These are phyloP conservation scores for Pelargonium cotyledonis DNA, from an alignment of 441 rosid species.

Conservation along the genomic window DNA sequence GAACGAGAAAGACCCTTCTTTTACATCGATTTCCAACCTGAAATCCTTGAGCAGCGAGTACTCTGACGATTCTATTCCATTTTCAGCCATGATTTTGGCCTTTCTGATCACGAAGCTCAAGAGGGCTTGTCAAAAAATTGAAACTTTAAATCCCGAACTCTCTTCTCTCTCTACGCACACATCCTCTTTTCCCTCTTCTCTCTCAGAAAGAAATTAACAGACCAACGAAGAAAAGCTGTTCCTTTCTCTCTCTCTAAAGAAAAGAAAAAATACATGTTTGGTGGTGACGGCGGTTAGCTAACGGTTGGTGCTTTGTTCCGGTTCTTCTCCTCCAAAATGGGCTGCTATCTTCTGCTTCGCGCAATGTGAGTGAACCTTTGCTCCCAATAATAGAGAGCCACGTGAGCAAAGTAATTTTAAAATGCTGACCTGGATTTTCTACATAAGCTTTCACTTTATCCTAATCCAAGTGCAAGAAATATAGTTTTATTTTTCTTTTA, in stretches of 20 bases:
- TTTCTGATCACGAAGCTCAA: slow-evolving; percentile 8
- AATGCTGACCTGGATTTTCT: too few species aligned
- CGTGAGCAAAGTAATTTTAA: not conserved
- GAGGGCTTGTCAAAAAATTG: not conserved
- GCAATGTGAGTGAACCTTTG: too few species aligned
- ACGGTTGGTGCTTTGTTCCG: slow-evolving; percentile 2
- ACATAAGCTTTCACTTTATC: too few species aligned
- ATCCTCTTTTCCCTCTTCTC: not conserved
- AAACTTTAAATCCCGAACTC: not conserved
- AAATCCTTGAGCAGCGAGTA: slow-evolving; percentile 57
- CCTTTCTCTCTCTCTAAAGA: not conserved
- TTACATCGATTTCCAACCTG: slow-evolving; percentile 39
- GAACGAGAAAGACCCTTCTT: slow-evolving; percentile 39
- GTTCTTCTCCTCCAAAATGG: slow-evolving; percentile 1
- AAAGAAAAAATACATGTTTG: not conserved
- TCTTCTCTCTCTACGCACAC: not conserved
- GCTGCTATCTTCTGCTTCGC: not conserved
- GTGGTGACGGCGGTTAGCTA: slow-evolving; percentile 7
- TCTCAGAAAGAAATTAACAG: not conserved
- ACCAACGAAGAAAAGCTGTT: not conserved
- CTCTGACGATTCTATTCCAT: slow-evolving; percentile 27
- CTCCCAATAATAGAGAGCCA: not conserved
- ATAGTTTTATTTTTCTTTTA: too few species aligned
- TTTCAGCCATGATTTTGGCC: slow-evolving; percentile 33
- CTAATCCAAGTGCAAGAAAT: too few species aligned